Percentiles rank a stretch among this genome's conserved stretches.
phyloP scores from a whole-genome alignment of 2,329 filamentous ascomycete species.

The Berkeleyomyces rouxiae region DNA sequence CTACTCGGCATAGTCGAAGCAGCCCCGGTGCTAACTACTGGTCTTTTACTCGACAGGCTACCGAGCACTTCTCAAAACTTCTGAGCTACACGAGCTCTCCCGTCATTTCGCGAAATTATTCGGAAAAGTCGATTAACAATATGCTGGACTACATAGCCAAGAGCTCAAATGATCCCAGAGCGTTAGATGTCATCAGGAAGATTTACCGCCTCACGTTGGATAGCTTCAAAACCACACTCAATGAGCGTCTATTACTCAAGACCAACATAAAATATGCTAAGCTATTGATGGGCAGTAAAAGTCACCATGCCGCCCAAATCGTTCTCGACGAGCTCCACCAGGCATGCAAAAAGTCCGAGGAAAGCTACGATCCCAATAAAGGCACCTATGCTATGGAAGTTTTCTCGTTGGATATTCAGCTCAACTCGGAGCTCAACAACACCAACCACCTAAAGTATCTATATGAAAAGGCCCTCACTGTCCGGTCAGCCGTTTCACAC shows the following conservation, averaged over 20 bases:
- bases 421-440: constrained; percentile 93
- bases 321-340: constrained; percentile 81
- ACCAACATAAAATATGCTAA: constrained; percentile 95
- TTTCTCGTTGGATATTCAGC: constrained; percentile 94
- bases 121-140: constrained; percentile 98
- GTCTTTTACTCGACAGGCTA: constrained; percentile 43
- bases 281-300: constrained; percentile 77
- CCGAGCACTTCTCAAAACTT: constrained; percentile 84
- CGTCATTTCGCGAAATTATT: constrained; percentile 93
- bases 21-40: background rate
- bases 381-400: constrained; percentile 92
- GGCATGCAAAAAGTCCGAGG: constrained; percentile 75
- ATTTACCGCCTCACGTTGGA: constrained; percentile 89
- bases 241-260: constrained; percentile 92
- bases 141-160: constrained; percentile 98
- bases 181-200: constrained; percentile 69
- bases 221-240: constrained; percentile 94
- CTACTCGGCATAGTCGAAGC: too few species aligned
- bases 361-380: constrained; percentile 80
- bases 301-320: constrained; percentile 62
- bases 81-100: constrained; percentile 85
- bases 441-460: constrained; percentile 91
- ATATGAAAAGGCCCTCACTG: constrained; percentile 79
- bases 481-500: constrained; percentile 92
- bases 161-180: constrained; percentile 50